phyloP scores from a whole-genome alignment of 2,329 filamentous ascomycete species.

The Arachnomyces sp. region DNA sequence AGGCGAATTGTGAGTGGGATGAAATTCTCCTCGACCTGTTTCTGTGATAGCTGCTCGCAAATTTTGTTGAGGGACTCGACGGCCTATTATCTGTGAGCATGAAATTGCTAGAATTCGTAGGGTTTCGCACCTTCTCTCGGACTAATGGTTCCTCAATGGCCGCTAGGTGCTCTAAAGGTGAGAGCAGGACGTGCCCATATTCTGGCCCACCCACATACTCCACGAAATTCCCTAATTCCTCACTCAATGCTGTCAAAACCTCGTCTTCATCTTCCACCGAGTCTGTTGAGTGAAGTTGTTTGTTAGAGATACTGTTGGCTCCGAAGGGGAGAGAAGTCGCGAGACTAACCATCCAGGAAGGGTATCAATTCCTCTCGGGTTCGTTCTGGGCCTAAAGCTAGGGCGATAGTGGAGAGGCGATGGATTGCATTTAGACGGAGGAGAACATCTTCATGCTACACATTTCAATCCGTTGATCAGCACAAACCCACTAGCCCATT shows the following conservation, averaged over 20 bases:
- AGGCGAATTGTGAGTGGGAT: conserved; percentile 92
- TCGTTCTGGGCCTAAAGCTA: conserved; percentile 89
- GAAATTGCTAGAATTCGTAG: conserved; percentile 2
- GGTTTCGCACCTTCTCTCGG: conserved; percentile 75
- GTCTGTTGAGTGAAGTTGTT: conserved; percentile 49
- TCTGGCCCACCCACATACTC: conserved; percentile 95
- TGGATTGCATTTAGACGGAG: conserved; percentile 97
- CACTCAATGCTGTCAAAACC: conserved; percentile 91
- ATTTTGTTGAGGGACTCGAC: conserved; percentile 99
- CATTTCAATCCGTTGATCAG: neutral
- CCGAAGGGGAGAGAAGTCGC: conserved; percentile 9
- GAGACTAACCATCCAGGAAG: conserved; percentile 84
- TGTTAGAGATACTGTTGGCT: conserved; percentile 1
- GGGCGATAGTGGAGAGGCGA: conserved; percentile 93
- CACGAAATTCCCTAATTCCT: conserved; percentile 92
- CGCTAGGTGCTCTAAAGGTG: conserved; percentile 93
- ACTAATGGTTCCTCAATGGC: conserved; percentile 98
- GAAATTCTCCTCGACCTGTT: conserved; percentile 95
- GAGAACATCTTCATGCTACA: conserved; percentile 93
- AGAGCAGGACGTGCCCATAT: conserved; percentile 91
- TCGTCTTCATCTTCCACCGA: conserved; percentile 99
- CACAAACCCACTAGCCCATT: conserved; percentile 5
- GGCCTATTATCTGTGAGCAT: conserved; percentile 50
- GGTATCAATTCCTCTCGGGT: conserved; percentile 98
- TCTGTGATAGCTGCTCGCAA: conserved; percentile 79